A percentile compares a stretch with the other conserved stretches of the same genome.
These are phyloP conservation scores for Claviceps digitariae DNA, from an alignment of 2,329 filamentous ascomycete genomes.

Conservation along the genomic window DNA sequence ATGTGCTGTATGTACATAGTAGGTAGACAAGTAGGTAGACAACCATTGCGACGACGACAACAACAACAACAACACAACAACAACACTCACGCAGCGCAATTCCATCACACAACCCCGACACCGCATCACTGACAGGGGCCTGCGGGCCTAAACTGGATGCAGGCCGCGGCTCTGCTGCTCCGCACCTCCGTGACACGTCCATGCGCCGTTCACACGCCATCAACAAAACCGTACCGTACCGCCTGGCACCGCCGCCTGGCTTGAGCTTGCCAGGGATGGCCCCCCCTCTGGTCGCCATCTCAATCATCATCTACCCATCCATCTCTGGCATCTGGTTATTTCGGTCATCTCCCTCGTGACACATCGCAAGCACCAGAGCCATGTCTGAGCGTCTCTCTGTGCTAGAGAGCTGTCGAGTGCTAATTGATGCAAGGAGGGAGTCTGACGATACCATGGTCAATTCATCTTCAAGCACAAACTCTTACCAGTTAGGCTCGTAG, in stretches of 20 bases:
- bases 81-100: neutral
- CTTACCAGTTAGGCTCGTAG: neutral
- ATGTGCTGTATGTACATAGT: neutral
- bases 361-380: neutral
- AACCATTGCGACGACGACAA: neutral
- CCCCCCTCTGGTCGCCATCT: neutral
- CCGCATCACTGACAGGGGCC: neutral
- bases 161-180: neutral
- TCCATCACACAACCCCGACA: neutral
- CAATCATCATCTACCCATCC: neutral
- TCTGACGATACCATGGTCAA: neutral
- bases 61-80: neutral
- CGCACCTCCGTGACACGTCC: neutral
- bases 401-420: neutral
- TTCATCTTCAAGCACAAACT: neutral
- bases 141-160: neutral
- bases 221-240: neutral
- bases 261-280: neutral
- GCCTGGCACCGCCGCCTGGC: neutral
- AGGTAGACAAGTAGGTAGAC: neutral
- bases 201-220: neutral
- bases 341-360: neutral
- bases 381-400: neutral
- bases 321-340: neutral
- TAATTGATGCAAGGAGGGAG: neutral